These are phyloP conservation scores for Leucogyrophana mollusca DNA, from an alignment of 768 basidiomycete species.

Conservation along the genomic window DNA sequence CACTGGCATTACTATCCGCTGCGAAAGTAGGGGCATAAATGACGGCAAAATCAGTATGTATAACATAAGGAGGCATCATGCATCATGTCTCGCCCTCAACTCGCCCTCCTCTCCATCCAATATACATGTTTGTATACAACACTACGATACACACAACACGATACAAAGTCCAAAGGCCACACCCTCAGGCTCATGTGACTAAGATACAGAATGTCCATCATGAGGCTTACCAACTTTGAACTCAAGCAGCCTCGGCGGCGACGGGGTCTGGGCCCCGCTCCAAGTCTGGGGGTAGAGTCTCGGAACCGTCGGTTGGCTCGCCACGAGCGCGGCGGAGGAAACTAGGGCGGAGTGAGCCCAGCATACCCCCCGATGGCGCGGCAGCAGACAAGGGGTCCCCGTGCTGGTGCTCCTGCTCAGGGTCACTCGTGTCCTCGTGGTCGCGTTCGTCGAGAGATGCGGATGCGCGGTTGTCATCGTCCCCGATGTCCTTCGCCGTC, in stretches of 20 bases:
- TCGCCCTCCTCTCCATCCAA: too few relatives aligned
- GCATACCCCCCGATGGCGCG: constrained; percentile 15
- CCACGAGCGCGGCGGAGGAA: constrained; percentile 21
- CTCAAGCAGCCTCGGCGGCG: constrained; percentile 1
- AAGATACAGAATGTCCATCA: too few relatives aligned
- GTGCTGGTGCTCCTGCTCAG: constrained; percentile 8
- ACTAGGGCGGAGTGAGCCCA: constrained; percentile 23
- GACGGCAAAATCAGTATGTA: too few relatives aligned
- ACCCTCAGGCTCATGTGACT: too few relatives aligned
- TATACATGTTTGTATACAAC: too few relatives aligned
- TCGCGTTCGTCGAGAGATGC: constrained; percentile 26
- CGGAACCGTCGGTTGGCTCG: constrained; percentile 14
- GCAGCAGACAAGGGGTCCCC: constrained; percentile 15
- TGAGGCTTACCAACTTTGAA: too few relatives aligned
- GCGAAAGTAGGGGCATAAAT: too few relatives aligned
- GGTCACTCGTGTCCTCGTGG: constrained; percentile 9
- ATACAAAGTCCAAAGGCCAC: neutral
- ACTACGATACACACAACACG: neutral
- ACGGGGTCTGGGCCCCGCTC: constrained; percentile 18
- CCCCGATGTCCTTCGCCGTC: constrained; percentile 42
- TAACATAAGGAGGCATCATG: too few relatives aligned
- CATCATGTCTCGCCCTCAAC: too few relatives aligned
- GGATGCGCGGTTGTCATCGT: constrained; percentile 26
- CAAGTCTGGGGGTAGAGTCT: constrained; percentile 27
- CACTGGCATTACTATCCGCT: too few relatives aligned